Evolutionary conservation across 129 eudicot genomes (phyloP).

Genomic region (Silybum marianum): DNA sequence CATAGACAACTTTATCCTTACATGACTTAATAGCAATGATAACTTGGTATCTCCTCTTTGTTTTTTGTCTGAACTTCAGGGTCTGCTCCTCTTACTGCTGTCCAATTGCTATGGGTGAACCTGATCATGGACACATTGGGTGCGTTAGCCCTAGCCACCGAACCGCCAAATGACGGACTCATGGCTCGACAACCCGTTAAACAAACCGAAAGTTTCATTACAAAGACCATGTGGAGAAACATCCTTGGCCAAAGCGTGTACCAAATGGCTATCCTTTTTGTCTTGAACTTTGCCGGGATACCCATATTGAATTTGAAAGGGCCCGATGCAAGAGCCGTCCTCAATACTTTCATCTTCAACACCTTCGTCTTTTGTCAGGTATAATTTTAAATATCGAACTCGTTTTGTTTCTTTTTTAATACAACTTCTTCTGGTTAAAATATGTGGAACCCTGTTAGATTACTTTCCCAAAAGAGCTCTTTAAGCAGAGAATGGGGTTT

Average conservation of each 20-base stretch:
- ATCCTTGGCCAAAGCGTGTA: slow-evolving; percentile 82
- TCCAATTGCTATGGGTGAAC: slow-evolving; percentile 94
- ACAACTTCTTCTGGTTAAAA: neutral
- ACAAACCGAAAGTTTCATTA: slow-evolving; percentile 63
- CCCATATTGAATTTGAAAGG: slow-evolving; percentile 59
- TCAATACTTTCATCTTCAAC: slow-evolving; percentile 89
- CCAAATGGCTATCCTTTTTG: slow-evolving; percentile 71
- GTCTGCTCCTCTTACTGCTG: slow-evolving; percentile 89
- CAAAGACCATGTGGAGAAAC: slow-evolving; percentile 90
- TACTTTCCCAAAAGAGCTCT: neutral
- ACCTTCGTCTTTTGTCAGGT: slow-evolving; percentile 98
- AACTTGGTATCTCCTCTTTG: neutral
- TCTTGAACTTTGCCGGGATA: slow-evolving; percentile 67
- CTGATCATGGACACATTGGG: slow-evolving; percentile 94
- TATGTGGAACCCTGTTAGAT: neutral
- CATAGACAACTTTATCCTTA: too few relatives aligned
- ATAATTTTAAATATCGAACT: neutral
- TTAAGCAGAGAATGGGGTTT: neutral
- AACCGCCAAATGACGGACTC: slow-evolving; percentile 81
- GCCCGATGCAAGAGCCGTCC: slow-evolving; percentile 50
- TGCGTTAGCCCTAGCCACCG: slow-evolving; percentile 92
- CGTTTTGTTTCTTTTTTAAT: neutral
- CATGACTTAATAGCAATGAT: too few relatives aligned
- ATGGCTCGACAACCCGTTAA: slow-evolving; percentile 79
- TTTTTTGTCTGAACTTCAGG: slow-evolving; percentile 43